Base-by-base conservation (phyloP, 2,329 filamentous ascomycete species). In the Aspergillus fijiensis region DNA sequence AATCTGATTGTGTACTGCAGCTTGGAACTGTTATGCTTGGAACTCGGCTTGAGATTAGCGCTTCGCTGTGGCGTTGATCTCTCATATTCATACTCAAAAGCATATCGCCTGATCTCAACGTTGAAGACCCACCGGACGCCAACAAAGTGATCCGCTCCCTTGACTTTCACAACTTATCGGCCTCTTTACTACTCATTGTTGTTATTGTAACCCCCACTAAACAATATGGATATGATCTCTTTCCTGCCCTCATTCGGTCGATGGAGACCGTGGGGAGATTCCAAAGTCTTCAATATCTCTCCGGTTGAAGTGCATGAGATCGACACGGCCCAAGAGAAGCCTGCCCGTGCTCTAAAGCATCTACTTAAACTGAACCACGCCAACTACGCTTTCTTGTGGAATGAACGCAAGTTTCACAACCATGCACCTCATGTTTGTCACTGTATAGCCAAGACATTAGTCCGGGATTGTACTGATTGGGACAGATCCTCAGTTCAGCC, bases 331-430 rank as follows among this genome's bases (percentile, higher is more conserved):
- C 84, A 87, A 9, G 92, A 96, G 72, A 94, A 91, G 74, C 83
- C 90, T 59, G 87, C 89, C 19, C 84, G 94, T 62, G 91, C 91
- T 21, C 82, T 99, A 63, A 97, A 96, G 79, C 92, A 98, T 77
- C 81, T 99, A 14, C 76, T 99, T 62, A 91, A 90, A 75, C 89
- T 93, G 55, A 98, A 98, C 74, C 95, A 99, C 78, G 88, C 89
- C 66, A 96, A 95, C 73, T 86, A 96, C 76, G 87, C 92, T 33
- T 88, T 98, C 66, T 78, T 96, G 57, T 95, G 90, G 74, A 87
- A 93, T 73, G 74, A 89, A 56, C 80, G 89, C 4, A 80, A 84
- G 63, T 95, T 88, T 69, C 87, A 95, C 78, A 98, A 98, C 71
- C 90, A 96, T 77, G 82, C 89, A 68, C 84, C 91, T 45, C 92